These are phyloP conservation scores for Brettanomyces nanus DNA, from an alignment of 805 yeast species.

Conservation along the genomic window DNA sequence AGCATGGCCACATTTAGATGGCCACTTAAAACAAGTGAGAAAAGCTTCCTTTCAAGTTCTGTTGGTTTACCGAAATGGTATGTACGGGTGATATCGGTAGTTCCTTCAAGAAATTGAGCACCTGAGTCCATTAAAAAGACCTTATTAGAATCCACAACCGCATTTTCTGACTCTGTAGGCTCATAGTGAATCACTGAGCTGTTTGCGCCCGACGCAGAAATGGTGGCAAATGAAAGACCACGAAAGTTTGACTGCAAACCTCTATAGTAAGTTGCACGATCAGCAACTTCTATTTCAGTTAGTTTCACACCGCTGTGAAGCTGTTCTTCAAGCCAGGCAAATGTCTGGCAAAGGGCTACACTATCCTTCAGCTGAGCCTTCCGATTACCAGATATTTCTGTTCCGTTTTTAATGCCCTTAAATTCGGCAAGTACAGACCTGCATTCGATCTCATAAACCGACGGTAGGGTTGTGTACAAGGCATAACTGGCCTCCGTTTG, in stretches of 20 bases:
- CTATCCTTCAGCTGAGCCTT: constrained; percentile 82
- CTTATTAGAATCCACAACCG: constrained; percentile 55
- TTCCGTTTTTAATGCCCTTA: constrained; percentile 68
- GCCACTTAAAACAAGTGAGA: constrained; percentile 85
- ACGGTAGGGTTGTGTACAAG: constrained; percentile 18
- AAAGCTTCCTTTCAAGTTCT: constrained; percentile 51
- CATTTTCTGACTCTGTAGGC: constrained; percentile 51
- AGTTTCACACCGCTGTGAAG: constrained; percentile 36
- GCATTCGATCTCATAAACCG: constrained; percentile 13
- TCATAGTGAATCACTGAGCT: constrained; percentile 71
- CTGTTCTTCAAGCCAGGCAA: constrained; percentile 75
- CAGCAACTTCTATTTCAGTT: constrained; percentile 47
- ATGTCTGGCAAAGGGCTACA: constrained; percentile 60
- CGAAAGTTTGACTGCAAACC: constrained; percentile 39
- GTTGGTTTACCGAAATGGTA: constrained; percentile 57
- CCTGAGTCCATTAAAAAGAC: constrained; percentile 85
- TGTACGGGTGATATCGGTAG: constrained; percentile 93
- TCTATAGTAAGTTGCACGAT: constrained; percentile 41
- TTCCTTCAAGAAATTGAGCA: constrained; percentile 86
- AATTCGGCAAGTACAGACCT: constrained; percentile 39
- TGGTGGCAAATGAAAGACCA: constrained; percentile 70
- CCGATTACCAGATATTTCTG: constrained; percentile 65
- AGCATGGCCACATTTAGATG: constrained; percentile 80
- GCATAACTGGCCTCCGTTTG: constrained; percentile 24
- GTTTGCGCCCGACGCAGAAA: constrained; percentile 69